Conservation (phyloP, 1,139 yeast species). For the Yamadazyma diospyri region DNA sequence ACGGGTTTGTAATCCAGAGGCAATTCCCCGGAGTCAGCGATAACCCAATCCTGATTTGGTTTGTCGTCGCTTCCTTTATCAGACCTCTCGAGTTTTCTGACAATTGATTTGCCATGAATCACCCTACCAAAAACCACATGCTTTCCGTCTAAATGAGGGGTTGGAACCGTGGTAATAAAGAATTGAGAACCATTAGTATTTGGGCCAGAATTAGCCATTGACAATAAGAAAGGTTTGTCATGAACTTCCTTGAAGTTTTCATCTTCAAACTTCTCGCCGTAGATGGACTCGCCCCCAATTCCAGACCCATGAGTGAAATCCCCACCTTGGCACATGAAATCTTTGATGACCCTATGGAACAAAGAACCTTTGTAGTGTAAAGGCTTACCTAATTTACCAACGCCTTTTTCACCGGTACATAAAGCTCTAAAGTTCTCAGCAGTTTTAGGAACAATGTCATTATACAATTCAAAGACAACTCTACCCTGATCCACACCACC, state of each 20-base stretch:
- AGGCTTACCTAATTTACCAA: slow-evolving; percentile 56
- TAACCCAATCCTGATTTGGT: slow-evolving; percentile 63
- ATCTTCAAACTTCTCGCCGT: slow-evolving; percentile 93
- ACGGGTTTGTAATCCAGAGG: slow-evolving; percentile 53
- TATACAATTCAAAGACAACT: slow-evolving; percentile 69
- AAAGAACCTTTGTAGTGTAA: slow-evolving; percentile 72
- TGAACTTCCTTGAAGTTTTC: slow-evolving; percentile 79
- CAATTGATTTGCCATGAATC: slow-evolving; percentile 75
- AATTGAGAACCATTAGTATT: slow-evolving; percentile 95
- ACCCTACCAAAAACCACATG: slow-evolving; percentile 96
- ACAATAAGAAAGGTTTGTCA: slow-evolving; percentile 79
- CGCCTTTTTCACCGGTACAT: slow-evolving; percentile 90
- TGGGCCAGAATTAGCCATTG: slow-evolving; percentile 97
- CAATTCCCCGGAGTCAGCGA: slow-evolving; percentile 77
- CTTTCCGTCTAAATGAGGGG: slow-evolving; percentile 86
- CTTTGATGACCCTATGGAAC: slow-evolving; percentile 90
- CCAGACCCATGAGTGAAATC: slow-evolving; percentile 90
- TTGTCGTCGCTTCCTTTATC: slow-evolving; percentile 61
- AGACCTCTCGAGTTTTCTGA: slow-evolving; percentile 70
- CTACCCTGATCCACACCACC: slow-evolving; percentile 67
- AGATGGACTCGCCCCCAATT: slow-evolving; percentile 92
- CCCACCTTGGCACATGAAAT: slow-evolving; percentile 95
- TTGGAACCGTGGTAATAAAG: slow-evolving; percentile 81
- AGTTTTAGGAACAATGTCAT: slow-evolving; percentile 85
- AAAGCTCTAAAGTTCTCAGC: slow-evolving; percentile 90